Percentiles rank a stretch among this genome's conserved stretches.
Evolutionary conservation across 2,329 filamentous ascomycete species (phyloP).

Genomic region (Hymenoscyphus repandus): DNA sequence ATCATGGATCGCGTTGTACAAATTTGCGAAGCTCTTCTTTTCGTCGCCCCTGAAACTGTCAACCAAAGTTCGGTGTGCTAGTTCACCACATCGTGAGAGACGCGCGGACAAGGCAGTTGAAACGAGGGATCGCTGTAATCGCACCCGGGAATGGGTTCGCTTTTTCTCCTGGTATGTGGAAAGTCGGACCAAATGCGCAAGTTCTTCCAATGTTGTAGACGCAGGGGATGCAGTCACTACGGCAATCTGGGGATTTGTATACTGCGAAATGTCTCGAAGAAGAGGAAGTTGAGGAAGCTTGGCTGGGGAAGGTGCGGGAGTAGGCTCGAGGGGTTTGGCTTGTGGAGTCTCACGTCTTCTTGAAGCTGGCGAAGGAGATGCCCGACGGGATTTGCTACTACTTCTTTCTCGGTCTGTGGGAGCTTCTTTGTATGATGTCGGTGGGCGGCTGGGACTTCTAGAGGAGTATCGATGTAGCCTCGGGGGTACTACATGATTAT

Average conservation of each 20-base stretch:
- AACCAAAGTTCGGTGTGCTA: conserved; percentile 69
- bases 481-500: conserved; percentile 43
- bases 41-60: conserved; percentile 76
- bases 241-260: conserved; percentile 54
- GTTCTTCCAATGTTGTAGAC: conserved; percentile 67
- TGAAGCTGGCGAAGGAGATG: conserved; percentile 23
- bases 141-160: conserved; percentile 65
- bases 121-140: conserved; percentile 68
- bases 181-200: conserved; percentile 71
- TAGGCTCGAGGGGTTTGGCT: conserved; percentile 14
- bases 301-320: conserved; percentile 14
- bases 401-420: conserved; percentile 42
- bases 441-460: conserved; percentile 48
- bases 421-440: conserved; percentile 39
- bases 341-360: conserved; percentile 26
- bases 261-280: conserved; percentile 60
- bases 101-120: conserved; percentile 71
- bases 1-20: conserved; percentile 76
- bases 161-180: conserved; percentile 80
- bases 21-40: conserved; percentile 67
- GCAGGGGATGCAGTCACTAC: conserved; percentile 50
- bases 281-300: conserved; percentile 40
- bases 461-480: conserved; percentile 48
- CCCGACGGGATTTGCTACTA: conserved; percentile 27
- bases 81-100: conserved; percentile 67